Percentiles rank a stretch among this genome's conserved stretches.
These are phyloP conservation scores for Blastocystis hominis DNA, from an alignment of 352 stramenopile species.

Conservation along the genomic window DNA sequence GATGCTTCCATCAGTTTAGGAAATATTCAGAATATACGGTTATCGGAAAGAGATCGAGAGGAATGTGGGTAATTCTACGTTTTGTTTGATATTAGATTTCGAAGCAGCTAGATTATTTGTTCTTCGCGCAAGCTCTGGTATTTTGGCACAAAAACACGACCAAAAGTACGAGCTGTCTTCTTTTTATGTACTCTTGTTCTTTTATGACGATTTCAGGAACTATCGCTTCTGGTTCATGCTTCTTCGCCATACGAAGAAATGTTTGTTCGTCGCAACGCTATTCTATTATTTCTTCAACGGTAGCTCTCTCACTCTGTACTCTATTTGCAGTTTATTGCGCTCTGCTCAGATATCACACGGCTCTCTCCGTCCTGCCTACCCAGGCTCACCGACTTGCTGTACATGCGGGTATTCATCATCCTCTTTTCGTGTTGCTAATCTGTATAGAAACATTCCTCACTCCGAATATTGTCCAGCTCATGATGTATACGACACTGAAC, in stretches of 20 bases:
- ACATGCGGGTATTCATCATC: slow-evolving; percentile 7
- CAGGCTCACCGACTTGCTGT: neutral
- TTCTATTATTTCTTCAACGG: slow-evolving; percentile 54
- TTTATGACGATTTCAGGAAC: neutral
- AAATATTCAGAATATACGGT: slow-evolving; percentile 39
- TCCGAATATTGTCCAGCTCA: slow-evolving; percentile 20
- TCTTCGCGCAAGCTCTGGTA: neutral
- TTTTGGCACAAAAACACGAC: neutral
- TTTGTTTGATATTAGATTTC: neutral
- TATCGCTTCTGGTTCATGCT: slow-evolving; percentile 40
- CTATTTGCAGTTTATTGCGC: neutral
- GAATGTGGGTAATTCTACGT: neutral
- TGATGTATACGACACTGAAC: slow-evolving; percentile 42
- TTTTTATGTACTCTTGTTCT: slow-evolving; percentile 8
- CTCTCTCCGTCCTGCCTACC: slow-evolving; percentile 30
- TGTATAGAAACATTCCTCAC: slow-evolving; percentile 30
- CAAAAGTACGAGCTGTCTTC: neutral
- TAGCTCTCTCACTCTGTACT: neutral
- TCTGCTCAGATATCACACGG: slow-evolving; percentile 2
- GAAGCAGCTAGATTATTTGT: neutral
- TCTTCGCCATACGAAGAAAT: slow-evolving; percentile 41
- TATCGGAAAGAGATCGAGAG: slow-evolving; percentile 20
- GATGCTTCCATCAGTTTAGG: slow-evolving; percentile 32
- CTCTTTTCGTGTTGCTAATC: neutral
- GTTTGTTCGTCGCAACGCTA: slow-evolving; percentile 33